Evolutionary conservation across 768 basidiomycete genomes (phyloP).

Genomic region (Amanita rimosa): DNA sequence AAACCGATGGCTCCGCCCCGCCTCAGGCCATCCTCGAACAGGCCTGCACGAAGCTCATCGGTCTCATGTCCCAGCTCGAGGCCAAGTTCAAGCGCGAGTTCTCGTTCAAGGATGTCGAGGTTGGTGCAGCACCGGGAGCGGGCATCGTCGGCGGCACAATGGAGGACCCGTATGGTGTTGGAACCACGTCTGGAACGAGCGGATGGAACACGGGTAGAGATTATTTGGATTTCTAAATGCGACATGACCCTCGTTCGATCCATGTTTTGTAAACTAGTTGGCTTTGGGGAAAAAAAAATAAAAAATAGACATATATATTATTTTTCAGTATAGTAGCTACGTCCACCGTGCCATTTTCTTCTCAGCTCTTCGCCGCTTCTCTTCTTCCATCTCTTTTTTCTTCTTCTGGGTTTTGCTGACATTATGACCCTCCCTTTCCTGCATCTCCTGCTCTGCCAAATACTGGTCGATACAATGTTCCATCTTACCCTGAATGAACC

Average conservation of each 20-base stretch:
- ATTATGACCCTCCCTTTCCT: slow-evolving; percentile 42
- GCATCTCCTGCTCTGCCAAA: slow-evolving; percentile 28
- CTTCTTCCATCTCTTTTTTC: slow-evolving; percentile 35
- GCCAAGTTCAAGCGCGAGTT: slow-evolving; percentile 77
- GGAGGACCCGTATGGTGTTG: slow-evolving; percentile 35
- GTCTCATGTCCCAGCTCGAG: slow-evolving; percentile 54
- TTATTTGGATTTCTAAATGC: slow-evolving; percentile 41
- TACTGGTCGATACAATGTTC: slow-evolving; percentile 55
- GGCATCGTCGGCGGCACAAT: background rate
- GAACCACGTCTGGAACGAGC: slow-evolving; percentile 14
- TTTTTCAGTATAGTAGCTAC: too few relatives aligned
- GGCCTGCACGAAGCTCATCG: slow-evolving; percentile 76
- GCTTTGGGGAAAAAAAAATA: too few relatives aligned
- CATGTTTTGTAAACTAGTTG: too few relatives aligned
- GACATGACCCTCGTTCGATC: too few relatives aligned
- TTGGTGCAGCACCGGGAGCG: slow-evolving; percentile 14
- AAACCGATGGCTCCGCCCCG: slow-evolving; percentile 82
- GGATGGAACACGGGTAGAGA: slow-evolving; percentile 39
- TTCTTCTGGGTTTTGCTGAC: slow-evolving; percentile 65
- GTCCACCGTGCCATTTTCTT: slow-evolving; percentile 1
- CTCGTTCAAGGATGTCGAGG: slow-evolving; percentile 64
- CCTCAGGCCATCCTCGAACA: slow-evolving; percentile 76
- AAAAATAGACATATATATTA: too few relatives aligned
- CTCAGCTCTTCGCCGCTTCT: slow-evolving; percentile 25
- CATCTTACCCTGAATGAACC: slow-evolving; percentile 52